Conservation (phyloP, 345 rosid genomes). For the Eucalyptus regnans region DNA sequence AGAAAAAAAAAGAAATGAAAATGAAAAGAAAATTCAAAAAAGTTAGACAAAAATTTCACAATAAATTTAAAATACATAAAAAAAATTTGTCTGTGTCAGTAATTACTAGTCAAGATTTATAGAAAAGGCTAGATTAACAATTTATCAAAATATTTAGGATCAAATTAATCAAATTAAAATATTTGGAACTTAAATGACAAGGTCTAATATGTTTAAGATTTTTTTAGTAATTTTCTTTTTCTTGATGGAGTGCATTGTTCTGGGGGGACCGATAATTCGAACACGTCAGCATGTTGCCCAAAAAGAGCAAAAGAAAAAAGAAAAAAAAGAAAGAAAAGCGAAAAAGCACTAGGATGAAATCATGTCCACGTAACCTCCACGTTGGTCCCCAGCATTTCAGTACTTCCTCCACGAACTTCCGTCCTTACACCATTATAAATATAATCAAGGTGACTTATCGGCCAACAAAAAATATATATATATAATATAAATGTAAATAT, state of each 20-base stretch:
- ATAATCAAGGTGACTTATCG: neutral
- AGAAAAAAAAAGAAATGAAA: fast-evolving
- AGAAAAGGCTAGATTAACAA: neutral
- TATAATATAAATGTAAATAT: too few species aligned
- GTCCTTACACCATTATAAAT: neutral
- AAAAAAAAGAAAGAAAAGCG: neutral
- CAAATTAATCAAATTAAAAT: neutral
- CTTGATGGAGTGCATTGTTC: neutral
- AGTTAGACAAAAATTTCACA: fast-evolving
- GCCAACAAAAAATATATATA: neutral
- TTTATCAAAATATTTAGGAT: neutral
- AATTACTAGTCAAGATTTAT: fast-evolving
- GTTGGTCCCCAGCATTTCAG: neutral
- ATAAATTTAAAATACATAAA: neutral
- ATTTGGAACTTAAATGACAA: neutral
- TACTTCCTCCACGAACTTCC: neutral
- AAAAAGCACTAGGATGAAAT: neutral
- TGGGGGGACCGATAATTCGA: neutral
- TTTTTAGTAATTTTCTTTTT: neutral
- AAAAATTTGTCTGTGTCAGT: fast-evolving
- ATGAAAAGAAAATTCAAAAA: fast-evolving
- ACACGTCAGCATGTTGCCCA: neutral
- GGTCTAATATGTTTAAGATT: neutral
- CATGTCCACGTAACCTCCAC: neutral
- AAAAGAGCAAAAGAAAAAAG: neutral